These are phyloP conservation scores for Rhizomucor pusillus DNA, from an alignment of 371 early-diverging fungal species.

Conservation along the genomic window DNA sequence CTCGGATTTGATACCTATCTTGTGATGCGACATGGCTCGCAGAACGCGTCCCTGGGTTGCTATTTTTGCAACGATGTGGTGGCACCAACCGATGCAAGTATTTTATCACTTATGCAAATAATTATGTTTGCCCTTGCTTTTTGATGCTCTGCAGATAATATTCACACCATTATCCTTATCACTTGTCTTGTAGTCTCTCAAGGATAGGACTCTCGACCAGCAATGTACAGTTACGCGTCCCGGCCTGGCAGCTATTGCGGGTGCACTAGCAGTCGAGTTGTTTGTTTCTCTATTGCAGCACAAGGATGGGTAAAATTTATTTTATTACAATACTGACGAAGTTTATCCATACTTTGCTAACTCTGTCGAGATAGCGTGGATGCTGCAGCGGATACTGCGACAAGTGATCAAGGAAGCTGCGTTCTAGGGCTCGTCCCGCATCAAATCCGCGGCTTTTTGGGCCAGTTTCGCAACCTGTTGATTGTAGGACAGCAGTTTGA, in stretches of 20 bases:
- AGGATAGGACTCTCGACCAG: slow-evolving; percentile 92
- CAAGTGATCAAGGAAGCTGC: not conserved
- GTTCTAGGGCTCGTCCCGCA: slow-evolving; percentile 82
- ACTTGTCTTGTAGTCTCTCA: slow-evolving; percentile 64
- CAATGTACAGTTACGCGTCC: slow-evolving; percentile 98
- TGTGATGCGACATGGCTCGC: slow-evolving; percentile 94
- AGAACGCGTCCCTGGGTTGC: slow-evolving; percentile 60
- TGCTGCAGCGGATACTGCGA: slow-evolving; percentile 22
- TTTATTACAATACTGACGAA: not conserved
- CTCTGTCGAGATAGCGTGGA: not conserved
- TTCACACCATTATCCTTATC: not conserved
- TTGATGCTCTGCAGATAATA: not conserved
- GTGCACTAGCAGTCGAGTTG: slow-evolving; percentile 86
- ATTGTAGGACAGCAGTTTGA: slow-evolving; percentile 88
- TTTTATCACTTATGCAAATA: not conserved
- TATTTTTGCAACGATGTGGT: slow-evolving; percentile 97
- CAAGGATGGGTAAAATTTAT: slow-evolving; percentile 60
- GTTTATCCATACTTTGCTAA: not conserved
- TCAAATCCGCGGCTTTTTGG: slow-evolving; percentile 90
- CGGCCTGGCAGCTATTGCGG: slow-evolving; percentile 87
- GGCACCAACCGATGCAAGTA: slow-evolving; percentile 84
- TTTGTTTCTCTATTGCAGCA: slow-evolving; percentile 87
- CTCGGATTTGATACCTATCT: slow-evolving; percentile 95
- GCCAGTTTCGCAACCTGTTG: slow-evolving; percentile 77
- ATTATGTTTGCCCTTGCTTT: not conserved